A percentile compares a stretch with the other conserved stretches of the same genome.
phyloP scores from a whole-genome alignment of 345 rosid species.

The Lepidium didymum region DNA sequence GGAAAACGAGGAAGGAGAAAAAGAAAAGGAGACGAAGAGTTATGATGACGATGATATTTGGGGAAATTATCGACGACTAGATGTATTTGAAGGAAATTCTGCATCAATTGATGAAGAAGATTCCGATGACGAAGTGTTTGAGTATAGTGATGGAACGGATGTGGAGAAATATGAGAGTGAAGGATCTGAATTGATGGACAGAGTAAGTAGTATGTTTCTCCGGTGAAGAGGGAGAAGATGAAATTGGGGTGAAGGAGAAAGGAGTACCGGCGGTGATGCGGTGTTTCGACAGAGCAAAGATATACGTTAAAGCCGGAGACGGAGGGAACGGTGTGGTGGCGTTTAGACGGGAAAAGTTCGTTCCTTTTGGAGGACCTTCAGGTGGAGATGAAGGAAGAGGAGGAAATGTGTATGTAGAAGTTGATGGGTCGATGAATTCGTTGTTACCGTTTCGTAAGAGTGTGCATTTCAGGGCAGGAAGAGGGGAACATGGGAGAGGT shows the following conservation, averaged over 20 bases:
- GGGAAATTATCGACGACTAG: constrained; percentile 32
- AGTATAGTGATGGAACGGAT: constrained; percentile 24
- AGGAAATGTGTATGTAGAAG: constrained; percentile 75
- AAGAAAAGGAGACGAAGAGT: constrained; percentile 27
- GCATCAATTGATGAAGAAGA: constrained; percentile 33
- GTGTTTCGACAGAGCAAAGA: constrained; percentile 83
- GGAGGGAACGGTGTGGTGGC: constrained; percentile 94
- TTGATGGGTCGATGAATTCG: constrained; percentile 78
- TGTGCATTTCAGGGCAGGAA: constrained; percentile 75
- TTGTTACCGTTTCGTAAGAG: constrained; percentile 72
- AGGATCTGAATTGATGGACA: constrained; percentile 11
- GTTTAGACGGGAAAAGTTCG: constrained; percentile 77
- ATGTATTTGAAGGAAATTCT: constrained; percentile 42
- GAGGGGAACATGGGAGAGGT: constrained; percentile 83
- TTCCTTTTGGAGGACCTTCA: constrained; percentile 88
- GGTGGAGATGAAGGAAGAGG: constrained; percentile 99
- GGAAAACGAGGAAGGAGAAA: constrained; percentile 22
- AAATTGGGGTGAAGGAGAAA: constrained; percentile 59
- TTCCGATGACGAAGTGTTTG: constrained; percentile 31
- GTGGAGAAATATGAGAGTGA: constrained; percentile 21
- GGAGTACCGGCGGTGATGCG: constrained; percentile 93
- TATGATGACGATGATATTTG: constrained; percentile 19
- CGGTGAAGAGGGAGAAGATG: constrained; percentile 34
- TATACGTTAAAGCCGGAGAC: constrained; percentile 73
- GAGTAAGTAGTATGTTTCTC: constrained; percentile 17